Conservation (phyloP, 2,329 filamentous ascomycete genomes). For the Malbranchea cinnamomea region DNA sequence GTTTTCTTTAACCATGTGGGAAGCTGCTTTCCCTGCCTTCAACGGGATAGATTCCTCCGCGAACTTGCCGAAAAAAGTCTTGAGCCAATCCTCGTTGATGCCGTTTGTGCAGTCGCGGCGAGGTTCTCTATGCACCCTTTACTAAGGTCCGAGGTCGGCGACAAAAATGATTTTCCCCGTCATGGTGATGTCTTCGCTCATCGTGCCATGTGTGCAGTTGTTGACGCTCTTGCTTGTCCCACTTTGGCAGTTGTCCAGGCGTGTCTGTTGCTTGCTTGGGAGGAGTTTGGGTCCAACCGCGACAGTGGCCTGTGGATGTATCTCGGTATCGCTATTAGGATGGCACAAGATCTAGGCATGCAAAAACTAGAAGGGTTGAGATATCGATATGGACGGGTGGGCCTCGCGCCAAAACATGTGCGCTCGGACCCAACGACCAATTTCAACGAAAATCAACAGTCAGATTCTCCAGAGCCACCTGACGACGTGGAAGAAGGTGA, state of each 20-base stretch:
- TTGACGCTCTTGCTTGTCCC: conserved; percentile 70
- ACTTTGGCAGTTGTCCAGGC: conserved; percentile 74
- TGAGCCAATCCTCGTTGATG: conserved; percentile 73
- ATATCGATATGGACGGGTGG: conserved; percentile 38
- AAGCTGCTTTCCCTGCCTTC: conserved; percentile 74
- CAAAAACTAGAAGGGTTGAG: conserved; percentile 65
- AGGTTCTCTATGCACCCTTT: conserved; percentile 55
- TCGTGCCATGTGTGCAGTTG: conserved; percentile 65
- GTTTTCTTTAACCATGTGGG: conserved; percentile 71
- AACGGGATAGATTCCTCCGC: conserved; percentile 55
- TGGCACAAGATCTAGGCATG: conserved; percentile 65
- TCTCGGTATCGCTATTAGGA: conserved; percentile 69
- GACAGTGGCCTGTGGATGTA: conserved; percentile 94
- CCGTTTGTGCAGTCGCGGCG: conserved; percentile 67
- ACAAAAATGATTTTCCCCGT: conserved; percentile 39
- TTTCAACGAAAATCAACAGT: conserved; percentile 28
- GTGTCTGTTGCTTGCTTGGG: conserved; percentile 69
- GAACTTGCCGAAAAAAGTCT: conserved; percentile 66
- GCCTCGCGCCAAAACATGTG: conserved; percentile 42
- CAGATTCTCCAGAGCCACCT: conserved; percentile 24
- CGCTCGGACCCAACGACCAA: conserved; percentile 20
- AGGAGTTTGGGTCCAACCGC: conserved; percentile 75
- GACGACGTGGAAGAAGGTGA: conserved; percentile 14
- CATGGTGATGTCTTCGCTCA: conserved; percentile 66
- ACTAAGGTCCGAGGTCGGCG: conserved; percentile 26